Base-by-base conservation (phyloP, 495 filamentous ascomycete species). In the Aspergillus indologenus region DNA sequence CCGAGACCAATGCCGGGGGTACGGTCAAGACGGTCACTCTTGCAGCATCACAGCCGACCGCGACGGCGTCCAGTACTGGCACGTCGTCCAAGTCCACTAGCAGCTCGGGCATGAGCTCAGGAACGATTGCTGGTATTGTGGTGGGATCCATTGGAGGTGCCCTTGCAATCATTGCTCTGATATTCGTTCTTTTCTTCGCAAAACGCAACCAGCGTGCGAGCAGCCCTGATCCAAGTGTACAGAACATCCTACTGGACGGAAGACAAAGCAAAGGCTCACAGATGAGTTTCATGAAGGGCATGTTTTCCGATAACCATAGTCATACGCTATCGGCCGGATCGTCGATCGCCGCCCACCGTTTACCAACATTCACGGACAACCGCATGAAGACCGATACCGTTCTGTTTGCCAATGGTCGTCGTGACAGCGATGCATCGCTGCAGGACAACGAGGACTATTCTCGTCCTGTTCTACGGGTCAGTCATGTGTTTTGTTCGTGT, bases 401-500 rank as follows among this genome's bases (percentile, higher is more conserved):
- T 15, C 67, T 82, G 47, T 77, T 73, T 56, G 70, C 74, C 48
- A 73, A 80, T 53, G 82, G 78, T 40, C 72, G 72, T 42, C 79
- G 78, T 19, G 68, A 78, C 48, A 84, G 81, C 63, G 73, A 75
- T 31, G 66, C 75, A 20, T 83, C 81, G 43, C 76, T 84, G 31
- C 76, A 79, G 51, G 81, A 84, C 53, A 79, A 83, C 49, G 78
- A 80, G 63, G 81, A 84, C 61, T 84, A 84, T 66, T 82, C 81
- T 34, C 74, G 81, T 44, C 81, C 79, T 46, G 81, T 84, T 53
- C 69, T 84, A 61, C 75, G 80, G 12, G 81, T 83, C 63, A 71
- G 80, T 75, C 53, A 45, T 21, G 9, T 1, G 2, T 51, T 20
- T 31, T 19, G 12, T 12, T 24, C 29, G 45, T 20, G 46, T 43